These are phyloP conservation scores for Trichoderma oligosporum DNA, from an alignment of 2,329 filamentous ascomycete species.

Conservation along the genomic window DNA sequence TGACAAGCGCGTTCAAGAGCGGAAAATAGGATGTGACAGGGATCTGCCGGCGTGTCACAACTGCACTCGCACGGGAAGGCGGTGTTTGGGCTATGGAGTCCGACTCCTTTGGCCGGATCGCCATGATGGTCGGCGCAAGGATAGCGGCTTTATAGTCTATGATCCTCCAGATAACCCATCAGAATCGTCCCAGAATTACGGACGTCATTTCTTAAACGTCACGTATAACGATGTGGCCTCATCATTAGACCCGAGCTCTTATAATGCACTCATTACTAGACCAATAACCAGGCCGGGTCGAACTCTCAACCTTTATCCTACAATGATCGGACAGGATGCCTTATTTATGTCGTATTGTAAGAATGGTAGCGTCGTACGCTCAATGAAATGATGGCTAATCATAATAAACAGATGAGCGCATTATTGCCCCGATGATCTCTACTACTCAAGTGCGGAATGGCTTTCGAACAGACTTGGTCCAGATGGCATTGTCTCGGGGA, in stretches of 20 bases:
- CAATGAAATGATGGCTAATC: not conserved
- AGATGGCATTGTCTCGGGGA: conserved; percentile 40
- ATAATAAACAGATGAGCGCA: conserved; percentile 34
- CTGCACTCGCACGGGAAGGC: conserved; percentile 40
- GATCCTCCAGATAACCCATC: conserved; percentile 18
- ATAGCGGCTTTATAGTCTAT: conserved; percentile 17
- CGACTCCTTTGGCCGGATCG: conserved; percentile 47
- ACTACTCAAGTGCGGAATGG: conserved; percentile 46
- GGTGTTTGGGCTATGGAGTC: conserved; percentile 43
- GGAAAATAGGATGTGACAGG: conserved; percentile 47
- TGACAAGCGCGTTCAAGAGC: conserved; percentile 32
- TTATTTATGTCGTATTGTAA: conserved; percentile 26
- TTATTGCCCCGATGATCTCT: conserved; percentile 44
- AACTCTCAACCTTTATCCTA: conserved; percentile 19
- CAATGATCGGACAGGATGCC: conserved; percentile 20
- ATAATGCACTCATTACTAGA: not conserved
- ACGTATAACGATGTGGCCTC: conserved; percentile 36
- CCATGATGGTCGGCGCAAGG: conserved; percentile 41
- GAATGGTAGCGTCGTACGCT: not conserved
- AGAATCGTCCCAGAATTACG: conserved; percentile 31
- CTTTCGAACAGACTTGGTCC: conserved; percentile 43
- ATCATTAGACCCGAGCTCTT: not conserved
- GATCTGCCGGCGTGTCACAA: conserved; percentile 42
- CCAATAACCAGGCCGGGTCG: conserved; percentile 2
- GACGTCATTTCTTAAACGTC: conserved; percentile 39